Percentiles rank a stretch among this genome's conserved stretches.
Evolutionary conservation across 768 basidiomycete genomes (phyloP).

Genomic region (Russula foetens): DNA sequence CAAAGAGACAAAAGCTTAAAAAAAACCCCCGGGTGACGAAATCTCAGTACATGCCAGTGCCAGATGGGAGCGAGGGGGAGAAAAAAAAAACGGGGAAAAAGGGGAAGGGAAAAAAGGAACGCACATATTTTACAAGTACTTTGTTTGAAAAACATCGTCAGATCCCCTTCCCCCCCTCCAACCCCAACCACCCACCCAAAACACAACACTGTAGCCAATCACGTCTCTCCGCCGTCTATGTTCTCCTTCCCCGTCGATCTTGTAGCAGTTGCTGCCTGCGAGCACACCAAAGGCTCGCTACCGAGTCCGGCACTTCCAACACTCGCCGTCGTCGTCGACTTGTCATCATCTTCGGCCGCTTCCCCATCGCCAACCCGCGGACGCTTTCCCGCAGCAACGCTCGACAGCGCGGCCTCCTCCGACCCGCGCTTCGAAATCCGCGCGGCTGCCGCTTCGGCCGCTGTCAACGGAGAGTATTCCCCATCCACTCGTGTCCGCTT

Average conservation of each 20-base stretch:
- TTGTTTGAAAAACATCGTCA: background rate
- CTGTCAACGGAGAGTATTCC: constrained; percentile 19
- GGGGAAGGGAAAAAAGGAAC: background rate
- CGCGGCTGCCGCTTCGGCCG: constrained; percentile 6
- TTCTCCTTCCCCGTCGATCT: background rate
- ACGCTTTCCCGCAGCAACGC: constrained; percentile 13
- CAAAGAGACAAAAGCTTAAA: constrained; percentile 12
- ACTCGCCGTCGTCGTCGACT: background rate
- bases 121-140: constrained; percentile 12
- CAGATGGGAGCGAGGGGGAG: background rate
- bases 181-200: too few species aligned
- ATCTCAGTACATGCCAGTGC: background rate
- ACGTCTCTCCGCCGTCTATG: constrained; percentile 7
- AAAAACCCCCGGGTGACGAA: background rate
- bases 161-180: background rate
- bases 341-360: background rate
- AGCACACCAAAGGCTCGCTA: background rate
- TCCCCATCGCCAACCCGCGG: constrained; percentile 8
- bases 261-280: too few species aligned
- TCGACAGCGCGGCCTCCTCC: constrained; percentile 15
- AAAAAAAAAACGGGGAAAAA: background rate
- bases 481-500: constrained; percentile 31
- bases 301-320: background rate
- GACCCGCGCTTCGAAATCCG: constrained; percentile 17
- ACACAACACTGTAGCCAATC: background rate